Percentiles rank a stretch among this genome's conserved stretches.
Evolutionary conservation across 805 yeast genomes (phyloP).

Genomic region (Saccharomycopsis sp.): DNA sequence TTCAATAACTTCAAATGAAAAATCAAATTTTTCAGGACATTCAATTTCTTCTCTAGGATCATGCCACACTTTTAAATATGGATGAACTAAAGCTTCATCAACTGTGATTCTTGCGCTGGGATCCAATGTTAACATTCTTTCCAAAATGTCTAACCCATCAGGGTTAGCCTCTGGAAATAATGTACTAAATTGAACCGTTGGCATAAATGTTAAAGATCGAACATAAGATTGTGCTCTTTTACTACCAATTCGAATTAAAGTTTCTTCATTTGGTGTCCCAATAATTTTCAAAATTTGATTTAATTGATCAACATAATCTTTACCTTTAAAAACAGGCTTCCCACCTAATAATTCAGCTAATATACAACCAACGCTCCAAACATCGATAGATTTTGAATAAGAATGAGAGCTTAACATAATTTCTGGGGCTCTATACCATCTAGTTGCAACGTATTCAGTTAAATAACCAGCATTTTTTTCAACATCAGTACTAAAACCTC

Average conservation of each 20-base stretch:
- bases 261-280: conserved; percentile 85
- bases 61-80: conserved; percentile 84
- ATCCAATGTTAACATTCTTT: conserved; percentile 76
- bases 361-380: conserved; percentile 98
- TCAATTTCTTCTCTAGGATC: conserved; percentile 89
- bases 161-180: conserved; percentile 85
- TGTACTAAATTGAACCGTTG: conserved; percentile 61
- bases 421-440: conserved; percentile 99
- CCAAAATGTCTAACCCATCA: conserved; percentile 73
- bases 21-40: conserved; percentile 77
- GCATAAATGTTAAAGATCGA: conserved; percentile 75
- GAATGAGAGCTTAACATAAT: conserved; percentile 92
- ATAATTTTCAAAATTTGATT: conserved; percentile 78
- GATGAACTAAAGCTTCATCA: conserved; percentile 82
- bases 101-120: conserved; percentile 82
- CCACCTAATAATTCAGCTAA: conserved; percentile 91
- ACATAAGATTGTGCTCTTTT: conserved; percentile 89
- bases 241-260: conserved; percentile 66
- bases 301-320: conserved; percentile 92
- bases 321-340: conserved; percentile 86
- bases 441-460: conserved; percentile 96
- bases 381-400: conserved; percentile 92
- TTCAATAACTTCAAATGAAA: conserved; percentile 77
- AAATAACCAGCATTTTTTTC: conserved; percentile 87
- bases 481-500: conserved; percentile 79